A percentile compares a stretch with the other conserved stretches of the same genome.
Conservation (phyloP, 176 grass and related monocot species). For the Panicum miliaceum region DNA sequence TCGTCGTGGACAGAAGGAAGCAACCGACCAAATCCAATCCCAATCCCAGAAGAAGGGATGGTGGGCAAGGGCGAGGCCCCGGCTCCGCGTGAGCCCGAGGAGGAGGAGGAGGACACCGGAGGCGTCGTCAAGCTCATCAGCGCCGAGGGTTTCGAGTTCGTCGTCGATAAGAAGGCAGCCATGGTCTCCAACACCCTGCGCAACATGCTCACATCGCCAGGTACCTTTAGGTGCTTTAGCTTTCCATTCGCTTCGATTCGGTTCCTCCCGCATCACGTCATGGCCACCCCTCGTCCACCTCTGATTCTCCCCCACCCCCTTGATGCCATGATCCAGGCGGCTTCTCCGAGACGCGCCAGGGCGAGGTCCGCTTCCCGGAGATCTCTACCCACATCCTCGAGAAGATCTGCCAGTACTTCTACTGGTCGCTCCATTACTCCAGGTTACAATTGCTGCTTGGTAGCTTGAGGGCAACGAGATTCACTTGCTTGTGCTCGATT, state of each 20-base stretch:
- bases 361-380: slow-evolving; percentile 92
- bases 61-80: slow-evolving; percentile 24
- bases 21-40: background rate
- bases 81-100: background rate
- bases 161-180: slow-evolving; percentile 88
- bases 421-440: slow-evolving; percentile 87
- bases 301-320: background rate
- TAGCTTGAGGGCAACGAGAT: background rate
- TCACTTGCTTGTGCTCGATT: background rate
- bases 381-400: slow-evolving; percentile 75
- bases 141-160: slow-evolving; percentile 94
- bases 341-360: slow-evolving; percentile 77
- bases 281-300: background rate
- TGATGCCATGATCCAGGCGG: slow-evolving; percentile 28
- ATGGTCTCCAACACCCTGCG: slow-evolving; percentile 90
- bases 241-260: background rate
- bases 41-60: slow-evolving; percentile 20
- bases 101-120: slow-evolving; percentile 31
- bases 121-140: slow-evolving; percentile 93
- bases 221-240: slow-evolving; percentile 24
- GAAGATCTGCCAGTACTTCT: slow-evolving; percentile 98
- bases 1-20: background rate
- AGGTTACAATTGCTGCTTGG: slow-evolving; percentile 35
- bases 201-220: slow-evolving; percentile 99
- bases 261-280: too few relatives aligned